Evolutionary conservation across 768 basidiomycete species (phyloP).

Genomic region (Naematelia encephala): DNA sequence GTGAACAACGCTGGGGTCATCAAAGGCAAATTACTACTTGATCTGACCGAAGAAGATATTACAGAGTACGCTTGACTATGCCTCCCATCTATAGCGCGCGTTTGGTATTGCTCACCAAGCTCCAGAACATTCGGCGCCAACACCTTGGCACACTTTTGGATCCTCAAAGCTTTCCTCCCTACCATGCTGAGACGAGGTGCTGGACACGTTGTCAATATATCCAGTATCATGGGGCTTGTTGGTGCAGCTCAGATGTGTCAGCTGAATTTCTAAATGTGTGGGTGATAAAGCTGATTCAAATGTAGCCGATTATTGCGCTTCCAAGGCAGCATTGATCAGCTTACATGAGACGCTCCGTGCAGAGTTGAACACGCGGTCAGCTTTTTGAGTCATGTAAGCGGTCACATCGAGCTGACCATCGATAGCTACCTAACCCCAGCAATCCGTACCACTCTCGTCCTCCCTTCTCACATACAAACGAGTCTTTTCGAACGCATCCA

Average conservation of each 20-base stretch:
- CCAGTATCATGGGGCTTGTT: constrained; percentile 69
- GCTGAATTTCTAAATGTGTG: constrained; percentile 33
- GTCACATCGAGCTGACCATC: neutral
- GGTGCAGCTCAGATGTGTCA: constrained; percentile 74
- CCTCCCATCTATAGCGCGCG: no score
- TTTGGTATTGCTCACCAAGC: neutral
- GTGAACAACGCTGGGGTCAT: constrained; percentile 95
- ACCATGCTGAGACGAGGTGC: constrained; percentile 69
- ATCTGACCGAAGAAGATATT: constrained; percentile 72
- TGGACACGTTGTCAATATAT: constrained; percentile 84
- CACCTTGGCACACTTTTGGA: constrained; percentile 84
- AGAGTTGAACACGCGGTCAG: constrained; percentile 75
- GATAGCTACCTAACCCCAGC: constrained; percentile 65
- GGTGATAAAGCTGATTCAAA: constrained; percentile 4
- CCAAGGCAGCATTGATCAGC: constrained; percentile 81
- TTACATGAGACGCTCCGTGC: constrained; percentile 80
- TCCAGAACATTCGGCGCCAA: constrained; percentile 85
- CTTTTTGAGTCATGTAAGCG: neutral
- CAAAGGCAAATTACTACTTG: constrained; percentile 80
- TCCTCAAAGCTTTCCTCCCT: constrained; percentile 87
- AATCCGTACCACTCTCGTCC: constrained; percentile 83
- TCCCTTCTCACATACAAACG: constrained; percentile 75
- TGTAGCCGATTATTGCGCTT: constrained; percentile 81
- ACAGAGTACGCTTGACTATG: constrained; percentile 60
- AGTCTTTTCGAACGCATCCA: constrained; percentile 63